Percentiles rank a stretch among this genome's conserved stretches.
phyloP scores from a whole-genome alignment of 2,329 filamentous ascomycete species.

The Pseudogymnoascus sp. region DNA sequence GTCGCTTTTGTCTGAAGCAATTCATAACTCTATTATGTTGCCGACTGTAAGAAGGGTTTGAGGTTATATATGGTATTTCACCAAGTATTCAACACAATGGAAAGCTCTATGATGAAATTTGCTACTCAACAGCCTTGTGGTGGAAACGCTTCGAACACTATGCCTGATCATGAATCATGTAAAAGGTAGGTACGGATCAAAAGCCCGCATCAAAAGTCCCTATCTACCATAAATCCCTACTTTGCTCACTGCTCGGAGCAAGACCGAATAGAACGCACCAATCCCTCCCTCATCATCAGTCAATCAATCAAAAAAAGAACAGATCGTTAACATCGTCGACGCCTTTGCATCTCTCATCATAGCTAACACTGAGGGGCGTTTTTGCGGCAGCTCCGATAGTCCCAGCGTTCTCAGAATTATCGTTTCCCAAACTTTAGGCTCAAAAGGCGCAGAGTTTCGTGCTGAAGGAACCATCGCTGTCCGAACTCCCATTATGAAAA shows the following conservation, averaged over 20 bases:
- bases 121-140: slow-evolving; percentile 4
- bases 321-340: slow-evolving; percentile 7
- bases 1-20: not conserved
- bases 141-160: slow-evolving; percentile 2
- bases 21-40: not conserved
- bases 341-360: slow-evolving; percentile 7
- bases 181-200: slow-evolving; percentile 6
- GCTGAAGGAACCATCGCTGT: not conserved
- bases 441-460: not conserved
- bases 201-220: slow-evolving; percentile 4
- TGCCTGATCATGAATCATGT: slow-evolving; percentile 9
- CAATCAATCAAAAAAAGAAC: slow-evolving; percentile 9
- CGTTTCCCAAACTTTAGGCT: slow-evolving; percentile 1
- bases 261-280: not conserved
- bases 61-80: not conserved
- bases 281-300: slow-evolving; percentile 2
- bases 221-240: slow-evolving; percentile 8
- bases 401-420: slow-evolving; percentile 7
- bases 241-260: not conserved
- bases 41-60: not conserved
- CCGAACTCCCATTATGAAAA: slow-evolving; percentile 4
- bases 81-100: not conserved
- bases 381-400: not conserved
- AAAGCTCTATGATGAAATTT: slow-evolving; percentile 7
- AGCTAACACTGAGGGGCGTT: not conserved